Evolutionary conservation across 768 basidiomycete species (phyloP), one percentile per base, ranked within the genome.

Genomic region (Phylloporus scabripes): DNA sequence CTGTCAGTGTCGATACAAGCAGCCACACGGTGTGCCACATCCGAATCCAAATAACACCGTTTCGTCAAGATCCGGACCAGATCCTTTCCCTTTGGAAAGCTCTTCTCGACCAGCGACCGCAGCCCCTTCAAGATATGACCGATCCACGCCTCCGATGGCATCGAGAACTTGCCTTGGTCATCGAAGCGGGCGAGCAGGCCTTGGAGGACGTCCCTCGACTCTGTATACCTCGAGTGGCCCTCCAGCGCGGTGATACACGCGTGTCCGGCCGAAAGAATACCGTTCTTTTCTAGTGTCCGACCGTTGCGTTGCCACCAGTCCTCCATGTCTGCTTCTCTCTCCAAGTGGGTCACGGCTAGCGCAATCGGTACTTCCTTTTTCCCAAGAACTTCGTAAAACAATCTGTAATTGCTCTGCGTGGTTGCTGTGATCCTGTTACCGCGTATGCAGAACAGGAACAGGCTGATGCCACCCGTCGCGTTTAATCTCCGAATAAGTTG

Each of bases 371-470:
- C 74, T 14, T 65, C 50, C 12, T 62, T 55, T 33, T 66, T 60
- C 15, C 67, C 64, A 0, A 69, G 50, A 3, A 61, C 48, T 12
- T 61, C 60, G 46, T 61, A 61, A 18, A 61, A 61, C 36, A 62
- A 38, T 1, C 57, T 28, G 10, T 62, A 62, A 37, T 60, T 60
- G 54, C 60, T 60, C 41, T 62, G 60, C 1, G 55, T 49, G 2
- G 58, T 61, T 26, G 55, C 55, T 6, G 60, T 61, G 24, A 74
- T 61, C 51, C 71, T 58, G 14, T 70, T 68, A 1, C 65, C 71
- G 11, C 70, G 68, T 38, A 75, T 70, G 33, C 68, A 68, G 51
- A 66, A 74, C 14, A 75, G 41, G 2, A 76, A 69, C 4, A 76
- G 64, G 54, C 59, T 69, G 45, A 75, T 60, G 0, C 75, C 74